Conservation (phyloP, 441 rosid species). For the Euphorbia celastroides region DNA sequence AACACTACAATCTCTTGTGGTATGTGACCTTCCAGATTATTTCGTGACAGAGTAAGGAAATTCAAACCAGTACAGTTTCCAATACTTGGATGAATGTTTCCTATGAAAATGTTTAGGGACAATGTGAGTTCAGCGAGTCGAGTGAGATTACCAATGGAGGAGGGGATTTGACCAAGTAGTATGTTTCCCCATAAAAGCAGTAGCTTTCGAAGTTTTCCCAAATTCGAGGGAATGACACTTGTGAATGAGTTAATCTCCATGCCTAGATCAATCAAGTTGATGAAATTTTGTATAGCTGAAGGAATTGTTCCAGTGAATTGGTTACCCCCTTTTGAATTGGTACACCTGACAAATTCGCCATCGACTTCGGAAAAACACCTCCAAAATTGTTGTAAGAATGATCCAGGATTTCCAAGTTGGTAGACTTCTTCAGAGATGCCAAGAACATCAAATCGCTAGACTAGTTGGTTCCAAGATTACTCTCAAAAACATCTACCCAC, state of each 20-base stretch:
- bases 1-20: neutral
- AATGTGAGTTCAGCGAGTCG: neutral
- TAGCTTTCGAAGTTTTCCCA: neutral
- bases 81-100: slow-evolving; percentile 10
- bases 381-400: neutral
- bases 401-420: neutral
- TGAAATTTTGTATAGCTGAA: neutral
- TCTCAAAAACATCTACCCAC: neutral
- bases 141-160: slow-evolving; percentile 23
- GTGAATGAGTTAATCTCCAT: neutral
- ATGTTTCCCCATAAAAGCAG: neutral
- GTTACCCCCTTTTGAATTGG: neutral
- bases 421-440: slow-evolving; percentile 2
- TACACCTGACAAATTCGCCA: slow-evolving; percentile 6
- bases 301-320: neutral
- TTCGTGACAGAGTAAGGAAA: neutral
- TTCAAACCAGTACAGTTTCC: neutral
- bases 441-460: neutral
- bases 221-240: neutral
- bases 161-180: slow-evolving; percentile 15
- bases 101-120: neutral
- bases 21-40: slow-evolving; percentile 15
- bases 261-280: neutral
- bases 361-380: slow-evolving; percentile 2
- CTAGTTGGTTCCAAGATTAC: neutral